phyloP scores from a whole-genome alignment of 2,329 filamentous ascomycete genomes.

The Cyphellophora attinorum region DNA sequence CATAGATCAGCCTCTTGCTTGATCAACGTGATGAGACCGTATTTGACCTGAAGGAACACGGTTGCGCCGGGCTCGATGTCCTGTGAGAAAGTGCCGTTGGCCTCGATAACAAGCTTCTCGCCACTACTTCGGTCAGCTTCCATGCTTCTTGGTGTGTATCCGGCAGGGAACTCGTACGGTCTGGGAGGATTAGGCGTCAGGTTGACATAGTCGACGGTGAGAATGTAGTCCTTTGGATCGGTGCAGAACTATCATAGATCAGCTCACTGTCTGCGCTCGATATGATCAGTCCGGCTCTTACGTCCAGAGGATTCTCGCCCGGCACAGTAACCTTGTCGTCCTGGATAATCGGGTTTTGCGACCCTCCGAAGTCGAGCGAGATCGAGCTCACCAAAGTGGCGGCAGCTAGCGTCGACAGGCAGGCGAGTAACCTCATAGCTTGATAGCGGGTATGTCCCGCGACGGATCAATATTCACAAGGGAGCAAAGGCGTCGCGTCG shows the following conservation, averaged over 20 bases:
- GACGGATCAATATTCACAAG: too few relatives aligned
- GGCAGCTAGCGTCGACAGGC: slow-evolving; percentile 35
- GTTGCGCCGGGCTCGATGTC: slow-evolving; percentile 69
- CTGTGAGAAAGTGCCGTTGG: slow-evolving; percentile 63
- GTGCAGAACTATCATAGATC: slow-evolving; percentile 53
- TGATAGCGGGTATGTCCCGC: too few relatives aligned
- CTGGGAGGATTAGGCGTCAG: slow-evolving; percentile 76
- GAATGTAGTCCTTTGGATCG: slow-evolving; percentile 58
- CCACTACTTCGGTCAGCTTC: slow-evolving; percentile 48
- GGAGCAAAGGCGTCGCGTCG: too few relatives aligned
- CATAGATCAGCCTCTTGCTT: slow-evolving; percentile 75
- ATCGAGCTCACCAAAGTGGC: slow-evolving; percentile 34
- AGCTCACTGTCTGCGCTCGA: slow-evolving; percentile 3
- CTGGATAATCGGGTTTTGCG: slow-evolving; percentile 37
- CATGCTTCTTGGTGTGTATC: background rate
- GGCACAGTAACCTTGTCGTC: slow-evolving; percentile 57
- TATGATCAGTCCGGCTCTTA: slow-evolving; percentile 4
- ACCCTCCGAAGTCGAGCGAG: slow-evolving; percentile 39
- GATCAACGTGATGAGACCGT: slow-evolving; percentile 83
- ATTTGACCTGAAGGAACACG: slow-evolving; percentile 79
- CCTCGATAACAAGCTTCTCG: slow-evolving; percentile 65
- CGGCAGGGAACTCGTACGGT: slow-evolving; percentile 52
- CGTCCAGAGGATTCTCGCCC: slow-evolving; percentile 71
- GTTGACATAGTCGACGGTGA: slow-evolving; percentile 71
- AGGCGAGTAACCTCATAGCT: slow-evolving; percentile 13